Percentiles rank a stretch among this genome's conserved stretches.
Conservation (phyloP, 495 filamentous ascomycete species). For the Trichoderma reesei region DNA sequence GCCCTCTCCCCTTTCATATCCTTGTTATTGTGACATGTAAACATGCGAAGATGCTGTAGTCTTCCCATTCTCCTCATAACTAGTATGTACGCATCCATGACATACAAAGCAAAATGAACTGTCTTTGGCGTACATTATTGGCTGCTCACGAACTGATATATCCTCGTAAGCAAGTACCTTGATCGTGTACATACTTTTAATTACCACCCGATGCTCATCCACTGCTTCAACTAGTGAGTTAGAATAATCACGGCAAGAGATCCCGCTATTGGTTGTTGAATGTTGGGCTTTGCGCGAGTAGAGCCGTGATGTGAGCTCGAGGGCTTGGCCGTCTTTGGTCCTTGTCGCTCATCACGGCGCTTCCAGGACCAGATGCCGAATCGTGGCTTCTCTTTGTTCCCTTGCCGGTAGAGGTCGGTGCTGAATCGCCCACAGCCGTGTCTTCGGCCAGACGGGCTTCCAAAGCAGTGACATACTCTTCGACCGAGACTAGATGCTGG, state of each 20-base stretch:
- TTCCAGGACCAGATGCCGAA: not conserved
- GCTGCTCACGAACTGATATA: too few species aligned
- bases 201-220: too few species aligned
- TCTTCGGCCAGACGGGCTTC: not conserved
- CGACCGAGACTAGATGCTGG: not conserved
- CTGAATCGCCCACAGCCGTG: not conserved
- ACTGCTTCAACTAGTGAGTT: not conserved
- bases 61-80: too few species aligned
- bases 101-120: too few species aligned
- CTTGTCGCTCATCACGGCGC: not conserved
- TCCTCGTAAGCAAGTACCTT: too few species aligned
- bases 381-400: not conserved
- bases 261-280: not conserved
- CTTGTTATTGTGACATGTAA: too few species aligned
- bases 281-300: not conserved
- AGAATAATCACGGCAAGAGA: not conserved
- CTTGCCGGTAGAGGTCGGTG: not conserved
- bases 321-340: not conserved
- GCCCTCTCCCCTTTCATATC: too few species aligned
- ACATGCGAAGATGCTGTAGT: too few species aligned
- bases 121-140: too few species aligned
- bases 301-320: not conserved
- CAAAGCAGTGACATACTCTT: not conserved
- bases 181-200: too few species aligned
- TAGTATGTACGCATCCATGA: too few species aligned